Conservation (phyloP, 2,329 filamentous ascomycete genomes). For the Xylaria sp. region DNA sequence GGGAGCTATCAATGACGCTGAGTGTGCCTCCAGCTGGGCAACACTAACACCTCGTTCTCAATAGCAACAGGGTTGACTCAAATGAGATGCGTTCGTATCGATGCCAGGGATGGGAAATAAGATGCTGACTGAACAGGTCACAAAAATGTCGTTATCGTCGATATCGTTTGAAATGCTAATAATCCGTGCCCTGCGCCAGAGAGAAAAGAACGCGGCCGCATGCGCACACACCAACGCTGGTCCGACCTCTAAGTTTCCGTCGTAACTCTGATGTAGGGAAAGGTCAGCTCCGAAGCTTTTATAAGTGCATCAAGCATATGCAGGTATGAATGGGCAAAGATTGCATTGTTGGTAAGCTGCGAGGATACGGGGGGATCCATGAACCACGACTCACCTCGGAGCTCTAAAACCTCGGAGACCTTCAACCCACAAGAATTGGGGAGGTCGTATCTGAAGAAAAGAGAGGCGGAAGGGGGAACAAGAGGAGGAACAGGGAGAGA, state of each 20-base stretch:
- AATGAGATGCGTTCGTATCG: slow-evolving; percentile 30
- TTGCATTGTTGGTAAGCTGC: neutral
- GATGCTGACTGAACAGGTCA: slow-evolving; percentile 8
- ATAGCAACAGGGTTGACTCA: slow-evolving; percentile 15
- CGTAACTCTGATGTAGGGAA: slow-evolving; percentile 48
- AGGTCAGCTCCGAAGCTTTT: neutral
- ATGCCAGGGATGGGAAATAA: slow-evolving; percentile 23
- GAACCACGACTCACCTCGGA: slow-evolving; percentile 48
- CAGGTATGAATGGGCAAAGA: neutral
- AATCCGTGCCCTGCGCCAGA: slow-evolving; percentile 33
- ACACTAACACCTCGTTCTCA: slow-evolving; percentile 10
- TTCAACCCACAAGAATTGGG: slow-evolving; percentile 49
- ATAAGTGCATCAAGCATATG: neutral
- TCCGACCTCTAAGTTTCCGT: slow-evolving; percentile 17
- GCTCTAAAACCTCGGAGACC: slow-evolving; percentile 48
- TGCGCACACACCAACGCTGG: slow-evolving; percentile 33
- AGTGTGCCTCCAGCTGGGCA: slow-evolving; percentile 12
- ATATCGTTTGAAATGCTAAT: slow-evolving; percentile 40
- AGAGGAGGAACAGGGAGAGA: slow-evolving; percentile 42
- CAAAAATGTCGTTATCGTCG: slow-evolving; percentile 40
- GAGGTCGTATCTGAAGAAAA: slow-evolving; percentile 53
- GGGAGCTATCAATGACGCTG: slow-evolving; percentile 22
- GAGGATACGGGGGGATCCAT: slow-evolving; percentile 26
- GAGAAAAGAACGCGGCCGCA: slow-evolving; percentile 31
- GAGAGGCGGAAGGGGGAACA: slow-evolving; percentile 50